phyloP scores from a whole-genome alignment of 352 stramenopile genomes.

The Phytophthora brassicae region DNA sequence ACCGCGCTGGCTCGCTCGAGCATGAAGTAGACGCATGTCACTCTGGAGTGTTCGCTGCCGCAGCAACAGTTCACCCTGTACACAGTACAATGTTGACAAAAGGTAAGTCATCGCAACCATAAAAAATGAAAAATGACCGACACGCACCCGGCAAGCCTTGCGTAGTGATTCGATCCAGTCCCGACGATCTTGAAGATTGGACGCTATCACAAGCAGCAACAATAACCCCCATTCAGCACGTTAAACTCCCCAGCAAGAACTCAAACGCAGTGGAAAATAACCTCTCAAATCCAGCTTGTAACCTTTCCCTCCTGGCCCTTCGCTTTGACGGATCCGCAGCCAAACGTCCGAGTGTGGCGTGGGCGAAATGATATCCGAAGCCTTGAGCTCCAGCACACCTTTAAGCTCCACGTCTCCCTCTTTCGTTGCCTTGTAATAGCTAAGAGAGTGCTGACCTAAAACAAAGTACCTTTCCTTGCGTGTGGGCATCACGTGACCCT shows the following conservation, averaged over 20 bases:
- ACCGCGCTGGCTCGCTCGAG: constrained; percentile 23
- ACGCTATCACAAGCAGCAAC: constrained; percentile 35
- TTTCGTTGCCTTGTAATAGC: constrained; percentile 48
- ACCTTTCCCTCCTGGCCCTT: constrained; percentile 46
- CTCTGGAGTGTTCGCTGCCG: constrained; percentile 30
- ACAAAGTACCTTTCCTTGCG: constrained; percentile 61
- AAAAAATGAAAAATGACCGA: neutral
- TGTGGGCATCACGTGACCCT: constrained; percentile 55
- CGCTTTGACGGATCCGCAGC: constrained; percentile 62
- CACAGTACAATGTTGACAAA: neutral
- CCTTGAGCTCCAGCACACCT: constrained; percentile 45
- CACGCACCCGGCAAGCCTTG: constrained; percentile 46
- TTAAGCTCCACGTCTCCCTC: constrained; percentile 37
- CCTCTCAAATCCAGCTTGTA: constrained; percentile 77
- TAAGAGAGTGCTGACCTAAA: constrained; percentile 41
- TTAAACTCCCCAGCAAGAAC: neutral
- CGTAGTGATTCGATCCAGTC: constrained; percentile 67
- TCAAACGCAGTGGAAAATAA: neutral
- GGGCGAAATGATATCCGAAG: constrained; percentile 51
- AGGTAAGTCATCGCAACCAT: neutral
- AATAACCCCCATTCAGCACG: neutral
- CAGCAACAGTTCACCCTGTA: constrained; percentile 29
- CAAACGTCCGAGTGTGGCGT: constrained; percentile 53
- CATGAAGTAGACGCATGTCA: constrained; percentile 22
- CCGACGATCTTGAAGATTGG: constrained; percentile 45